Evolutionary conservation across 768 basidiomycete genomes (phyloP).

Genomic region (Pilatotrama ljubarskyi): DNA sequence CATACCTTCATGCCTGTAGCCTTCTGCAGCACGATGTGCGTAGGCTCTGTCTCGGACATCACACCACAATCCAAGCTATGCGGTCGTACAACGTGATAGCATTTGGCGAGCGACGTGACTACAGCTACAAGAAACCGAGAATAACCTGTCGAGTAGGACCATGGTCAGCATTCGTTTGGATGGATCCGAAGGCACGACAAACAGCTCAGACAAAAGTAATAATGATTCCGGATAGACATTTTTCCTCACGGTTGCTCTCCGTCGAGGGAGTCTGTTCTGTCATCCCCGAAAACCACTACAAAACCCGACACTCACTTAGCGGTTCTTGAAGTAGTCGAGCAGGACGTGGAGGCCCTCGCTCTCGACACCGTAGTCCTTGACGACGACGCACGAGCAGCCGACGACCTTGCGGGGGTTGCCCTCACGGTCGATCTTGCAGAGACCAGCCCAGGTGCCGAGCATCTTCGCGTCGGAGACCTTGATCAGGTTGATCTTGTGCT

Average conservation of each 20-base stretch:
- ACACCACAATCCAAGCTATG: neutral
- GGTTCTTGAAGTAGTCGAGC: constrained; percentile 96
- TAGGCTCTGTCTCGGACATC: neutral
- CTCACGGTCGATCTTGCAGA: constrained; percentile 99
- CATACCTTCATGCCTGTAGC: no score
- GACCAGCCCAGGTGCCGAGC: constrained; percentile 96
- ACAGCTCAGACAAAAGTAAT: constrained; percentile 68
- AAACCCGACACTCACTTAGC: constrained; percentile 43
- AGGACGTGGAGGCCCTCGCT: constrained; percentile 93
- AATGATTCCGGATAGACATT: constrained; percentile 88
- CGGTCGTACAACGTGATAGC: constrained; percentile 17
- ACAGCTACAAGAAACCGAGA: constrained; percentile 24
- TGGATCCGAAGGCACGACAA: neutral
- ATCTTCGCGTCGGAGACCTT: constrained; percentile 98
- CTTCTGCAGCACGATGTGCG: no score
- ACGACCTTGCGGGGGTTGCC: constrained; percentile 97
- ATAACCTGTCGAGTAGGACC: constrained; percentile 10
- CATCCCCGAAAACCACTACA: constrained; percentile 48
- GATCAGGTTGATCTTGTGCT: constrained; percentile 99
- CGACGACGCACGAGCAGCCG: constrained; percentile 91
- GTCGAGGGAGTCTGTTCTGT: constrained; percentile 93
- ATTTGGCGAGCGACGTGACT: constrained; percentile 15
- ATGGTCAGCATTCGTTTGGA: neutral
- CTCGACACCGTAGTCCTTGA: constrained; percentile 96
- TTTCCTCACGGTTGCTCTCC: constrained; percentile 69